These are phyloP conservation scores for Erythrophleum ivorense DNA, from an alignment of 331 rosid species.

Conservation along the genomic window DNA sequence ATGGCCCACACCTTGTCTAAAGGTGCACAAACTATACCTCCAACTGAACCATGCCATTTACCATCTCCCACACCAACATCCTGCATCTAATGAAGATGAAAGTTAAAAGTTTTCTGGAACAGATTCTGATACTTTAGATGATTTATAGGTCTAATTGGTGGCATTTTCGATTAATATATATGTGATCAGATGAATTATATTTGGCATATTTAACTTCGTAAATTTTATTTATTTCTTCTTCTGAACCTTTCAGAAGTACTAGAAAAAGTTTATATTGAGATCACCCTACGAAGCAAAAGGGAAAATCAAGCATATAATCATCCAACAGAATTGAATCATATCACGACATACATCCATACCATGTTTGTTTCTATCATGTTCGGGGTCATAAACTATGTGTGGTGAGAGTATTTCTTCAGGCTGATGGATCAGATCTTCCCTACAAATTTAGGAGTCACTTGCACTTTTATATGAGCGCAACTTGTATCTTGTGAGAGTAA, in stretches of 20 bases:
- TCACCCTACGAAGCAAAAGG: background rate
- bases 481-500: conserved; percentile 32
- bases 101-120: background rate
- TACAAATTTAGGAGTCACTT: conserved; percentile 4
- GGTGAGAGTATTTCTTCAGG: background rate
- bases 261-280: background rate
- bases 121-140: background rate
- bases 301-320: conserved; percentile 5
- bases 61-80: conserved; percentile 41
- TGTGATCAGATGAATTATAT: background rate
- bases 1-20: conserved; percentile 64
- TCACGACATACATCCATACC: conserved; percentile 22
- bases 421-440: conserved; percentile 17
- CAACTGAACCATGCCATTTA: conserved; percentile 73
- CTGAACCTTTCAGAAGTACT: background rate
- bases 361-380: conserved; percentile 34
- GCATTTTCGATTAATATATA: background rate
- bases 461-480: conserved; percentile 25
- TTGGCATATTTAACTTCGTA: background rate
- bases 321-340: background rate
- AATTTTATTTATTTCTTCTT: background rate
- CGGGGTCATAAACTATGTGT: background rate
- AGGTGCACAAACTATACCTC: conserved; percentile 65
- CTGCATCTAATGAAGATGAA: conserved; percentile 27
- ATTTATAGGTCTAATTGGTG: background rate